phyloP scores from a whole-genome alignment of 2,329 filamentous ascomycete species.

The Chrysosporium keratinophilum region DNA sequence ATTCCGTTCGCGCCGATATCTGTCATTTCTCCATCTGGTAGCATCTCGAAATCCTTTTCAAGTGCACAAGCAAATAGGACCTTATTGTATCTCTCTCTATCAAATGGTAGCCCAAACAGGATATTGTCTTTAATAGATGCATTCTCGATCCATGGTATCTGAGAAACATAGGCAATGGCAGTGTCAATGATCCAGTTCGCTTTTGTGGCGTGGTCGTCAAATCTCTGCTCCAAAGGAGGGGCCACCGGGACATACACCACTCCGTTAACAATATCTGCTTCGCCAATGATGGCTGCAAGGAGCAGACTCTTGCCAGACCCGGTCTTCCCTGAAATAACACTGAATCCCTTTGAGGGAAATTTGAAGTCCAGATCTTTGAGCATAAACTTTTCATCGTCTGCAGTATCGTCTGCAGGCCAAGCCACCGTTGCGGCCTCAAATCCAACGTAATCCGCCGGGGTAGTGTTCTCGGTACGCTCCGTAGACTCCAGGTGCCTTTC shows the following conservation, averaged over 20 bases:
- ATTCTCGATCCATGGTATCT: slow-evolving; percentile 80
- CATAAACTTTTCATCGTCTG: slow-evolving; percentile 52
- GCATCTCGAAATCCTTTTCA: slow-evolving; percentile 63
- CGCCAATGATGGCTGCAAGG: slow-evolving; percentile 62
- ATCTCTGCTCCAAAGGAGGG: slow-evolving; percentile 44
- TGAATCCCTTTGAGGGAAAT: slow-evolving; percentile 60
- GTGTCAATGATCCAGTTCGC: slow-evolving; percentile 59
- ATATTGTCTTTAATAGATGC: slow-evolving; percentile 70
- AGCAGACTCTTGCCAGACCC: slow-evolving; percentile 69
- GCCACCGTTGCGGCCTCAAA: slow-evolving; percentile 61
- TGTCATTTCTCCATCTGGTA: slow-evolving; percentile 65
- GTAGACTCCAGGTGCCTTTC: slow-evolving; percentile 59
- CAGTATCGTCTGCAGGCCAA: slow-evolving; percentile 57
- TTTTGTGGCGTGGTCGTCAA: slow-evolving; percentile 51
- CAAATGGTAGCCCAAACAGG: slow-evolving; percentile 61
- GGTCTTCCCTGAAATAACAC: slow-evolving; percentile 65
- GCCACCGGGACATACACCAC: slow-evolving; percentile 44
- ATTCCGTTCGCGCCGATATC: slow-evolving; percentile 79
- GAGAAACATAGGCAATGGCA: slow-evolving; percentile 63
- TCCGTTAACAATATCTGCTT: slow-evolving; percentile 59
- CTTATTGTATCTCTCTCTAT: slow-evolving; percentile 58
- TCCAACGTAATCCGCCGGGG: slow-evolving; percentile 48
- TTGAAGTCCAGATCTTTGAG: slow-evolving; percentile 54
- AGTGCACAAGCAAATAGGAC: slow-evolving; percentile 64
- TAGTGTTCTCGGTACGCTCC: slow-evolving; percentile 49